These are phyloP conservation scores for Monilinia fructicola DNA, from an alignment of 2,329 filamentous ascomycete species.

Conservation along the genomic window DNA sequence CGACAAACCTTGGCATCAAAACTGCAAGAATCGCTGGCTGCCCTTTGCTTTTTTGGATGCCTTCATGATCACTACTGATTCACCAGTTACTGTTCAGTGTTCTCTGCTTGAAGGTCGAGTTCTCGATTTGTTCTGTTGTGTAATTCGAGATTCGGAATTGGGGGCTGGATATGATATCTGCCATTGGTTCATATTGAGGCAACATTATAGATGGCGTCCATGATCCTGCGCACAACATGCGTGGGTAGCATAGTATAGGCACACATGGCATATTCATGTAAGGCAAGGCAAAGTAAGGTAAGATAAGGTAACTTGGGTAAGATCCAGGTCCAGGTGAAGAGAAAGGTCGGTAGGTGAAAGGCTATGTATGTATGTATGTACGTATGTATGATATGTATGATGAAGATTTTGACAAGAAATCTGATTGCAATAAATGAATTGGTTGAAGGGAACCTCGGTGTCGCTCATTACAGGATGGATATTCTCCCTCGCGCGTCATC, in stretches of 20 bases:
- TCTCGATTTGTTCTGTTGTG: slow-evolving; percentile 9
- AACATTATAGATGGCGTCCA: not conserved
- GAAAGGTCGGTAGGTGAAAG: no score
- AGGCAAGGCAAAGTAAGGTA: not conserved
- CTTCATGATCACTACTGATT: not conserved
- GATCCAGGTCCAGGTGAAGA: not conserved
- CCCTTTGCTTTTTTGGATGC: slow-evolving; percentile 26
- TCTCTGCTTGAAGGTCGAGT: not conserved
- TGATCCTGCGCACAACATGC: slow-evolving; percentile 11
- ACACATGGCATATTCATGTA: slow-evolving; percentile 15
- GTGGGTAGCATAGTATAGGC: slow-evolving; percentile 5
- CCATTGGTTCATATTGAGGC: slow-evolving; percentile 2
- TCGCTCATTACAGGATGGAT: slow-evolving; percentile 19
- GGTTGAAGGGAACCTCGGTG: slow-evolving; percentile 17
- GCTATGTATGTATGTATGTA: no score
- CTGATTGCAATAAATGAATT: slow-evolving; percentile 3
- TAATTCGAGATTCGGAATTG: not conserved
- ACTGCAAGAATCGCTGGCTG: slow-evolving; percentile 32
- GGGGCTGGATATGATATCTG: not conserved
- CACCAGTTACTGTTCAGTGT: not conserved
- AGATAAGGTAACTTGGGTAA: not conserved
- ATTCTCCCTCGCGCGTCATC: slow-evolving; percentile 18
- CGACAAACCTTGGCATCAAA: slow-evolving; percentile 22
- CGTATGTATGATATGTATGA: no score
- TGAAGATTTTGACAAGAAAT: not conserved